Base-by-base conservation (phyloP, 1,139 yeast genomes). In the Williopsis jadinii region DNA sequence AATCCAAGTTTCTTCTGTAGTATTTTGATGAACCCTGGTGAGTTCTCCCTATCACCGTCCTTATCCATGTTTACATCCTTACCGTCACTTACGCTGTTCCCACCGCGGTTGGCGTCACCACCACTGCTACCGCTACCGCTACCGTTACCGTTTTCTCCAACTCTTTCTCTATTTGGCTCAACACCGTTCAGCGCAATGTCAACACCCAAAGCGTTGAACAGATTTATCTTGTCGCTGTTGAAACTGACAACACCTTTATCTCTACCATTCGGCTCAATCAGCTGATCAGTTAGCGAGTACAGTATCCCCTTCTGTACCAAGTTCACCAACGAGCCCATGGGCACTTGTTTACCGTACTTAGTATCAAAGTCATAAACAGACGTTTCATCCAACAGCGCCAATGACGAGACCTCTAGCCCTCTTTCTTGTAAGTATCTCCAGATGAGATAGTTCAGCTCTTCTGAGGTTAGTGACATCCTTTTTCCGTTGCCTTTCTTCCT, bases 341-440 rank as follows among this genome's bases (percentile, higher is more conserved):
- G 77, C 28, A 83, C 71, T 31, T 70, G 64, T 19, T 67, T 64
- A 1, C 68, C 65, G 47, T 72, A 73, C 38, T 65, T 60, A 6
- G 61, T 60, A 44, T 88, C 95, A 49, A 75, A 71, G 29, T 68
- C 66, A 50, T 75, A 71, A 14, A 86, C 81, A 27, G 73, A 66
- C 2, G 92, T 68, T 53, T 86, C 92, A 51, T 84, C 82, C 48
- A 84, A 87, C 36, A 92, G 64, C 0, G 97, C 95, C 56, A 75
- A 80, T 0, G 96, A 92, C 2, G 95, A 72, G 31, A 86, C 70
- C 43, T 84, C 94, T 44, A 58, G 62, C 38, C 96, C 97, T 8
- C 86, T 73, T 60, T 92, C 98, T 59, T 87, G 95, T 35, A 90
- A 71, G 59, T 92, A 92, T 51, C 97, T 68, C 96, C 97, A 92